These are phyloP conservation scores for Nidularia pulvinata DNA, from an alignment of 768 basidiomycete genomes.

Conservation along the genomic window DNA sequence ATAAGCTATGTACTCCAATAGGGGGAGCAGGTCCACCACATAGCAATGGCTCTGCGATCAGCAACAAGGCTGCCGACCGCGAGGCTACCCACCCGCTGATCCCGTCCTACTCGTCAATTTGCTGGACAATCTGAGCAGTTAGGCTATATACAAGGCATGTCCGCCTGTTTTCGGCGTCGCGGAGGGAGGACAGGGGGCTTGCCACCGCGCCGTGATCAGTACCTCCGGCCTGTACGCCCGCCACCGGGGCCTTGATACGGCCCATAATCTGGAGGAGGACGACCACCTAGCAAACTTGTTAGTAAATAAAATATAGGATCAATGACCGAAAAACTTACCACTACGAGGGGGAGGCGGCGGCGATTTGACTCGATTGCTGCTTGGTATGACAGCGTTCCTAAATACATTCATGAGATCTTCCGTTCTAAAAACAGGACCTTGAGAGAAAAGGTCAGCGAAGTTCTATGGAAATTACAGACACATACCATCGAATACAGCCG, in stretches of 20 bases:
- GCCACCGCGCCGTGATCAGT: neutral
- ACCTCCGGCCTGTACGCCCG: conserved; percentile 19
- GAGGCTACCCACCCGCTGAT: neutral
- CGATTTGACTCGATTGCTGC: conserved; percentile 49
- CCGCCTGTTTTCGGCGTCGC: no score
- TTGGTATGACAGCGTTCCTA: conserved; percentile 79
- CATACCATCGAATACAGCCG: conserved; percentile 80
- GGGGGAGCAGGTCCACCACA: neutral
- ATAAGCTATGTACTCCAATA: neutral
- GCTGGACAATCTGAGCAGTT: neutral
- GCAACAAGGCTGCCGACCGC: neutral
- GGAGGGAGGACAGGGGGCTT: neutral
- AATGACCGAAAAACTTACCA: conserved; percentile 25
- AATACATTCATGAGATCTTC: conserved; percentile 91
- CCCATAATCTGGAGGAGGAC: conserved; percentile 86
- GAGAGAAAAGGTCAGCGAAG: conserved; percentile 33
- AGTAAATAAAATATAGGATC: conserved; percentile 1
- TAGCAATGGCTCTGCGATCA: neutral
- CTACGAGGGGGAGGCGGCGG: conserved; percentile 55
- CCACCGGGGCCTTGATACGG: conserved; percentile 76
- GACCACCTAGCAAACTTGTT: conserved; percentile 39
- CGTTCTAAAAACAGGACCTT: conserved; percentile 86
- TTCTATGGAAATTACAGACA: neutral
- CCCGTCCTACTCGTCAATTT: neutral
- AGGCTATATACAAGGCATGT: no score